phyloP scores from a whole-genome alignment of 164 flowering plant species.

The Annona squamosa region DNA sequence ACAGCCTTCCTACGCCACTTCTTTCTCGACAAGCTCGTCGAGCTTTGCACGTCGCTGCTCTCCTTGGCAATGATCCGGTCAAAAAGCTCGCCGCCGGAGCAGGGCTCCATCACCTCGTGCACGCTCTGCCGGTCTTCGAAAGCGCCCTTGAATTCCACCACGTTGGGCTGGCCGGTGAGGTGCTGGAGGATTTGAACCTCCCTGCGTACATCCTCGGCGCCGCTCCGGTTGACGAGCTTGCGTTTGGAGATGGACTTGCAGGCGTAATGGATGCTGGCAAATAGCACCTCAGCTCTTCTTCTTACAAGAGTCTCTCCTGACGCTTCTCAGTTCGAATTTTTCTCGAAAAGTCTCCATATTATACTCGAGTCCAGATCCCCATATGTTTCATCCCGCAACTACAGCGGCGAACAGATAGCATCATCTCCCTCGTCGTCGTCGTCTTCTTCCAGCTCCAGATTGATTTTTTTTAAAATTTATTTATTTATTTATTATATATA shows the following conservation, averaged over 20 bases:
- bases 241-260: slow-evolving; percentile 71
- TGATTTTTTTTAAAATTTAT: too few relatives aligned
- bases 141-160: slow-evolving; percentile 76
- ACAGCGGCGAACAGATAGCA: slow-evolving; percentile 57
- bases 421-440: slow-evolving; percentile 78
- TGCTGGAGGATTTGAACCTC: slow-evolving; percentile 65
- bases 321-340: slow-evolving; percentile 32
- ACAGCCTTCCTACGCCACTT: slow-evolving; percentile 19
- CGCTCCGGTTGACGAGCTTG: slow-evolving; percentile 42
- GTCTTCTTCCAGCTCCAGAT: slow-evolving; percentile 61
- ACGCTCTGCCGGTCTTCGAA: slow-evolving; percentile 54
- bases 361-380: slow-evolving; percentile 73
- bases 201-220: slow-evolving; percentile 57
- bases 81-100: slow-evolving; percentile 84
- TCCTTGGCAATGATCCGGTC: slow-evolving; percentile 56
- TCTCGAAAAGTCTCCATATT: slow-evolving; percentile 70
- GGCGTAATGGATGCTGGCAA: slow-evolving; percentile 51
- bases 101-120: slow-evolving; percentile 81
- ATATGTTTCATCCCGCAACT: slow-evolving; percentile 61
- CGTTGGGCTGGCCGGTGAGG: slow-evolving; percentile 73
- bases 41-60: slow-evolving; percentile 74
- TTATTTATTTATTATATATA: too few relatives aligned
- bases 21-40: slow-evolving; percentile 47
- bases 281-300: not conserved
- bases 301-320: slow-evolving; percentile 4